These are phyloP conservation scores for Apiospora phragmitis DNA, from an alignment of 2,329 filamentous ascomycete genomes.

Conservation along the genomic window DNA sequence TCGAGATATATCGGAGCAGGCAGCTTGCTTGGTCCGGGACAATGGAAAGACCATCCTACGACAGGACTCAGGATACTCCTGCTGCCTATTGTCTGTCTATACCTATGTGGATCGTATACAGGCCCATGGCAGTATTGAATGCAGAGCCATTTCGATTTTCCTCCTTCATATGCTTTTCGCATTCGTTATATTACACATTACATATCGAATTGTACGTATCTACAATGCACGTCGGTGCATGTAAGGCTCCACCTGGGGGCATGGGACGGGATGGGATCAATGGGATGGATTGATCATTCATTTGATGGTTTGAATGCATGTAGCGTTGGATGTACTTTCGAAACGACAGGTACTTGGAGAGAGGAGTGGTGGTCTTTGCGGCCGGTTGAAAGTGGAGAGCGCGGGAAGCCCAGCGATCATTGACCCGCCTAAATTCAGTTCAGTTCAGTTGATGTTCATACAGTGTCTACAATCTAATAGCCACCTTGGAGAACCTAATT, in stretches of 20 bases:
- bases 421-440: conserved; percentile 4
- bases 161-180: not conserved
- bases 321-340: not conserved
- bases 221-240: not conserved
- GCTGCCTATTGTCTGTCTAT: not conserved
- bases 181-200: not conserved
- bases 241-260: not conserved
- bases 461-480: conserved; percentile 8
- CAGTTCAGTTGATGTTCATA: not conserved
- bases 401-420: conserved; percentile 13
- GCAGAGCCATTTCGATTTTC: not conserved
- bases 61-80: not conserved
- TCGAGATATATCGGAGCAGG: not conserved
- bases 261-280: not conserved
- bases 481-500: not conserved
- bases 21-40: not conserved
- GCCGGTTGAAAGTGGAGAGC: conserved; percentile 13
- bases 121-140: not conserved
- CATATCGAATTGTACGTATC: not conserved
- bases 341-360: not conserved
- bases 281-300: too few relatives aligned
- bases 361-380: not conserved
- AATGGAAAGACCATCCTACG: not conserved
- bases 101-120: not conserved
- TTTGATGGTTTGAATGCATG: not conserved